phyloP scores from a whole-genome alignment of 2,329 filamentous ascomycete species.

The Colletotrichum sp. region DNA sequence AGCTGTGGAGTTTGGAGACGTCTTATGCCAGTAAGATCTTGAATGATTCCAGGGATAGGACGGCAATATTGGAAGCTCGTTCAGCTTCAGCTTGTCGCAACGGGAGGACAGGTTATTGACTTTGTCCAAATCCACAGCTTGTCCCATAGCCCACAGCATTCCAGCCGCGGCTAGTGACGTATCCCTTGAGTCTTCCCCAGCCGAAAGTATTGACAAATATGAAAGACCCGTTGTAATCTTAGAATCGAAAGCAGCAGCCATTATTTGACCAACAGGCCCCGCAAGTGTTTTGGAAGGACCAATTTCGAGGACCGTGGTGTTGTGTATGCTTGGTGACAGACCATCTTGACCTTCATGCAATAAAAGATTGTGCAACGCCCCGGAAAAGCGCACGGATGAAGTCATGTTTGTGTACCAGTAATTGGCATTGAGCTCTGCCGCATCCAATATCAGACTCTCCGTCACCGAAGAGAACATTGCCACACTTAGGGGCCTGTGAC shows the following conservation, averaged over 20 bases:
- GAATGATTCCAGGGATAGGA: conserved; percentile 10
- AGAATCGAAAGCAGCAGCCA: neutral
- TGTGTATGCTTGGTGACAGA: neutral
- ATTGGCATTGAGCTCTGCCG: neutral
- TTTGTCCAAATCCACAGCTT: neutral
- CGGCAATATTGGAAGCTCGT: conserved; percentile 13
- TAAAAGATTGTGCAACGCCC: conserved; percentile 39
- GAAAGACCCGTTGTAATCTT: neutral
- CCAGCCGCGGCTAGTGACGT: neutral
- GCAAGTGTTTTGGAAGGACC: conserved; percentile 32
- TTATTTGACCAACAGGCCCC: conserved; percentile 30
- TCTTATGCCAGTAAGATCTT: conserved; percentile 2
- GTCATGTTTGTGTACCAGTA: conserved; percentile 17
- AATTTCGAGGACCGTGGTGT: conserved; percentile 27
- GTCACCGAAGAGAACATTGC: conserved; percentile 19
- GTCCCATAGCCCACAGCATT: neutral
- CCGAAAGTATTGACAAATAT: neutral
- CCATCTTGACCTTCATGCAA: neutral
- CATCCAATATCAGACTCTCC: neutral
- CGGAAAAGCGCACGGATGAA: neutral
- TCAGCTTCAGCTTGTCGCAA: neutral
- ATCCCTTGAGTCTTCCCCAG: neutral
- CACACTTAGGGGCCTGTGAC: conserved; percentile 31
- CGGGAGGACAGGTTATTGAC: neutral
- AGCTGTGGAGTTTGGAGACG: neutral